Evolutionary conservation across 345 rosid genomes (phyloP).

Genomic region (Clarkia xantiana): DNA sequence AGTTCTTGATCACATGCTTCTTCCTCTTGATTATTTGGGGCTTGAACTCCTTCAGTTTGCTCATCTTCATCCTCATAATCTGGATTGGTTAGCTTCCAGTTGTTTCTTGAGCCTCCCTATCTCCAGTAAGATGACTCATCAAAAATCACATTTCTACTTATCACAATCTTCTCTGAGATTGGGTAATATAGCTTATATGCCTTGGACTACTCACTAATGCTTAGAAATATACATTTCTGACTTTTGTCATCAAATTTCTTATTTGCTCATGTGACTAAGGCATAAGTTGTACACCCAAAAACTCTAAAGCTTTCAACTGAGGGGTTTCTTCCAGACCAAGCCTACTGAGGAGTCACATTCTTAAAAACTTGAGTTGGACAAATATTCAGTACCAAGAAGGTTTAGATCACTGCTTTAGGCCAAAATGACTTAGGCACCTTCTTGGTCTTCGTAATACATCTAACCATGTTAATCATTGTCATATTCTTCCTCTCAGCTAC

Average conservation of each 20-base stretch:
- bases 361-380: background rate
- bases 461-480: too few relatives aligned
- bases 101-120: too few relatives aligned
- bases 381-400: background rate
- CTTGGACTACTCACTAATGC: too few relatives aligned
- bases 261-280: background rate
- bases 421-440: too few relatives aligned
- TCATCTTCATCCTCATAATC: too few relatives aligned
- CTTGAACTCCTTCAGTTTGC: too few relatives aligned
- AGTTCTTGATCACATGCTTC: too few relatives aligned
- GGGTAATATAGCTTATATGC: background rate
- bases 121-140: too few relatives aligned
- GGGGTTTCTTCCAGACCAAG: background rate
- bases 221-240: too few relatives aligned
- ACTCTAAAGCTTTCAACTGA: background rate
- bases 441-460: background rate
- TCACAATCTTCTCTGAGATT: background rate
- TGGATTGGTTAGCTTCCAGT: too few relatives aligned
- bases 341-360: background rate
- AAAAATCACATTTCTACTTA: background rate
- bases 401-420: background rate
- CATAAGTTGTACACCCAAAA: slow-evolving; percentile 1
- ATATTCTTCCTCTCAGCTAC: background rate
- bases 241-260: too few relatives aligned
- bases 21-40: too few relatives aligned